phyloP scores from a whole-genome alignment of 164 flowering plant genomes.

The grape (Vitis vinifera) region ASM3070453v1 NC_081822.1:12099501-12100000 shows the following conservation, averaged over 20 bases:
- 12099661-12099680: too few relatives aligned
- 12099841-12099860: constrained; percentile 35
- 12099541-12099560: neutral
- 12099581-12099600: too few relatives aligned
- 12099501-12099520: too few relatives aligned
- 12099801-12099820: constrained; percentile 15
- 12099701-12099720: constrained; percentile 52
- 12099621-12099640: too few relatives aligned
- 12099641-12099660: neutral
- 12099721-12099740: constrained; percentile 19
- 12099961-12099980: constrained; percentile 34
- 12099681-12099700: constrained; percentile 40
- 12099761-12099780: constrained; percentile 9
- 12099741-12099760: constrained; percentile 10
- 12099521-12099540: too few relatives aligned
- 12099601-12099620: too few relatives aligned
- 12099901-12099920: neutral
- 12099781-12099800: constrained; percentile 17
- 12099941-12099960: constrained; percentile 19
- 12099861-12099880: constrained; percentile 8
- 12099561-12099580: too few relatives aligned
- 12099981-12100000: constrained; percentile 10
- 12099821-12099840: constrained; percentile 20
- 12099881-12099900: neutral
- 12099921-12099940: neutral